Conservation (phyloP, 2,329 filamentous ascomycete species). For the Leptographium lundbergii region DNA sequence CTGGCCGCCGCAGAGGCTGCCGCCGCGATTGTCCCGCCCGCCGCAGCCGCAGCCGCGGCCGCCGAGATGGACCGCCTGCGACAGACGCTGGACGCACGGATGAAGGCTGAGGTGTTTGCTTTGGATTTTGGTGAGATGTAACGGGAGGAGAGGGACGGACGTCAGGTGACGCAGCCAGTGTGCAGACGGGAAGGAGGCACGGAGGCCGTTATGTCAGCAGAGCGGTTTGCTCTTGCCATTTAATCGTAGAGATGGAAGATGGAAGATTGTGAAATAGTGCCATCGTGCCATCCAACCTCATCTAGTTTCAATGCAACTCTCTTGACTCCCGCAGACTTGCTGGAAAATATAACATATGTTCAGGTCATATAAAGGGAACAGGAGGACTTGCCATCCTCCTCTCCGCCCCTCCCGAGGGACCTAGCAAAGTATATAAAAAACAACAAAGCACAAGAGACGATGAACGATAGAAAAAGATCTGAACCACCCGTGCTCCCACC, state of each 20-base stretch:
- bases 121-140: neutral
- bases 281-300: no score
- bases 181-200: no score
- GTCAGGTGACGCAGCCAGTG: neutral
- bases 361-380: neutral
- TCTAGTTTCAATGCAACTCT: neutral
- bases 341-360: neutral
- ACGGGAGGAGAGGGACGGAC: neutral
- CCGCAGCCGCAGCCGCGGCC: neutral
- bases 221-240: no score
- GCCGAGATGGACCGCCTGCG: neutral
- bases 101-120: slow-evolving; percentile 6
- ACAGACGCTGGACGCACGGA: neutral
- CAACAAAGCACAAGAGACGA: neutral
- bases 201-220: no score
- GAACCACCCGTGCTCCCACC: neutral
- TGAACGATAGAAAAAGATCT: neutral
- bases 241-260: no score
- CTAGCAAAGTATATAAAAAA: neutral
- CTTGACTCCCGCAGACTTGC: neutral
- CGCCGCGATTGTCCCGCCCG: neutral
- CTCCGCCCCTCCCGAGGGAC: neutral
- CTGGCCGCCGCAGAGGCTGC: neutral
- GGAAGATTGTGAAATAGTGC: no score
- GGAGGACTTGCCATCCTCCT: neutral